Base-by-base conservation (phyloP, 768 basidiomycete genomes). In the Mycena polygramma region DNA sequence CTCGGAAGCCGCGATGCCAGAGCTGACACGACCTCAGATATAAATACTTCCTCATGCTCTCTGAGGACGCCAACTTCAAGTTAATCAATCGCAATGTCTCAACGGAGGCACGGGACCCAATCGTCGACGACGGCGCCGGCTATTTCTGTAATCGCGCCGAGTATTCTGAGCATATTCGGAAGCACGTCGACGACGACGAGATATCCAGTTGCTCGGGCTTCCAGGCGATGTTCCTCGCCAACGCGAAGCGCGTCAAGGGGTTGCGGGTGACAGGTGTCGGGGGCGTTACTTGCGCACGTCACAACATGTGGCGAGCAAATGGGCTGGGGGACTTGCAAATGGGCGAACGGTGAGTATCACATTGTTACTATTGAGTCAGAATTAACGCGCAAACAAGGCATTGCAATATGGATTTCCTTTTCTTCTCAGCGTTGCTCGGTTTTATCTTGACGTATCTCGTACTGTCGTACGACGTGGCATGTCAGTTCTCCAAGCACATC, bases 381-480 rank as follows among this genome's bases (percentile, higher is more conserved):
- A 15, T 7, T 35, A 1, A 20, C 30, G 17, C n/a, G 15, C 15
- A 37, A 2, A 10, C 22, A 35, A 24, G 48, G 7, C 14, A 49
- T 6, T 54, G 37, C 46, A 65, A 65, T 15, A 57, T 65, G 53
- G 53, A 65, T 19, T 65, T 54, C 52, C 24, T 65, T 0, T 35
- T 60, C 4, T 35, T 65, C 19, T 14, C 52, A 14, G 4, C 37
- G n/a, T 1, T 54, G 15, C 30, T 65, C 13, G 19, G 15, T 36
- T 24, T 36, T 11, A 26, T 63, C 17, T 30, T 57, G 5, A 19
- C 15, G 45, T 58, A 51, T 5, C 30, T 73, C 24, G 26, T 68
- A 0, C 17, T 75, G 7, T 76, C 74, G 0, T 77, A 76, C 37
- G 70, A 78, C 51, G 76, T 78, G 17, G 70, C 64, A 0, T 77